Conservation (phyloP, 148 eudicot species). For the Persicaria maculosa region DNA sequence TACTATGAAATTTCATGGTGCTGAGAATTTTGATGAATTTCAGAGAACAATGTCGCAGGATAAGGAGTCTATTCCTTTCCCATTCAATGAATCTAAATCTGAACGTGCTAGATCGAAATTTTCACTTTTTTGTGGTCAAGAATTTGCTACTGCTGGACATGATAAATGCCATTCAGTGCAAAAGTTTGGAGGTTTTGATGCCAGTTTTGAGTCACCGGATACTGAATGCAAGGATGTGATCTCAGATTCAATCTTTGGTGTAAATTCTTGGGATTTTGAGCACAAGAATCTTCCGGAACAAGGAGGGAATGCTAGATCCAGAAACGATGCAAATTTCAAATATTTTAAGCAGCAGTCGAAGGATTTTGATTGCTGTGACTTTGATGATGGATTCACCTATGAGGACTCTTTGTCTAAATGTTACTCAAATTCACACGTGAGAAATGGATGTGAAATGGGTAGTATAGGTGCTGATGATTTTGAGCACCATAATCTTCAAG, state of each 20-base stretch:
- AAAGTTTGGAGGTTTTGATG: slow-evolving; percentile 4
- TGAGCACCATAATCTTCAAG: no score
- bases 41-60: slow-evolving; percentile 20
- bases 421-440: slow-evolving; percentile 11
- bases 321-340: slow-evolving; percentile 16
- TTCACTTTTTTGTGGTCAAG: slow-evolving; percentile 1
- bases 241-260: slow-evolving; percentile 22
- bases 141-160: slow-evolving; percentile 8
- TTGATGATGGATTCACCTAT: slow-evolving; percentile 18
- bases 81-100: slow-evolving; percentile 11
- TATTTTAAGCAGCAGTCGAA: slow-evolving; percentile 26
- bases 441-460: not conserved
- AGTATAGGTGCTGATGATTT: no score
- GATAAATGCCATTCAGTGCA: not conserved
- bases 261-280: slow-evolving; percentile 25
- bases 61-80: slow-evolving; percentile 21
- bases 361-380: slow-evolving; percentile 12
- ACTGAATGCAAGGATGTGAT: slow-evolving; percentile 23
- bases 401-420: slow-evolving; percentile 17
- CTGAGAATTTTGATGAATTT: slow-evolving; percentile 7
- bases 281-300: slow-evolving; percentile 9
- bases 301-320: slow-evolving; percentile 22
- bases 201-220: slow-evolving; percentile 17
- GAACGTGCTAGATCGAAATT: slow-evolving; percentile 14
- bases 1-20: not conserved